These are phyloP conservation scores for Daldinia bambusicola DNA, from an alignment of 495 filamentous ascomycete genomes.

Conservation along the genomic window DNA sequence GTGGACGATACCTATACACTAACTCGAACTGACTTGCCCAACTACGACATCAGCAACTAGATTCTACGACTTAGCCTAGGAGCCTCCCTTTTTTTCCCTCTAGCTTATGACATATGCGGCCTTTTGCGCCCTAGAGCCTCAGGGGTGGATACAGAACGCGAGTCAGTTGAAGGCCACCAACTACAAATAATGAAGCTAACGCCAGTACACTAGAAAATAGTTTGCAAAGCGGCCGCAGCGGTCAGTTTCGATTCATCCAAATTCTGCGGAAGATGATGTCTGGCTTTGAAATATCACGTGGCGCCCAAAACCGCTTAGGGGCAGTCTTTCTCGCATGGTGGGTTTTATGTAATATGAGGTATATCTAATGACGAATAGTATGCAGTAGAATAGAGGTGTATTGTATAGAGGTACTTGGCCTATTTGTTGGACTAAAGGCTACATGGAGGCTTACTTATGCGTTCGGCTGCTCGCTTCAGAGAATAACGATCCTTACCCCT, in stretches of 20 bases:
- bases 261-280: not conserved
- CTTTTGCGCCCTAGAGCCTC: not conserved
- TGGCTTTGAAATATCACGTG: not conserved
- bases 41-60: not conserved
- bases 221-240: constrained; percentile 8
- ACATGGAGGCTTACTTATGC: not conserved
- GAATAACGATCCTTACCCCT: not conserved
- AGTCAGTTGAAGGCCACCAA: constrained; percentile 19
- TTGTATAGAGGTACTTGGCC: not conserved
- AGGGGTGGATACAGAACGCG: constrained; percentile 11
- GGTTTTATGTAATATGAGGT: not conserved
- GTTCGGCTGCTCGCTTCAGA: not conserved
- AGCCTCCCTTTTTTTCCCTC: not conserved
- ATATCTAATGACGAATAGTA: not conserved
- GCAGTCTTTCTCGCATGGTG: not conserved
- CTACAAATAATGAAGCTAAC: constrained; percentile 12
- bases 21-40: not conserved
- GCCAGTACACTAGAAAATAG: constrained; percentile 20
- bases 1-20: not conserved
- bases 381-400: not conserved
- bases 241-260: constrained; percentile 4
- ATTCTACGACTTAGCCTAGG: not conserved
- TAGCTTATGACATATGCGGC: constrained; percentile 15
- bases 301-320: not conserved
- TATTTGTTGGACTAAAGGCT: not conserved